Evolutionary conservation across 129 eudicot genomes (phyloP).

Genomic region (Flaveria trinervia): DNA sequence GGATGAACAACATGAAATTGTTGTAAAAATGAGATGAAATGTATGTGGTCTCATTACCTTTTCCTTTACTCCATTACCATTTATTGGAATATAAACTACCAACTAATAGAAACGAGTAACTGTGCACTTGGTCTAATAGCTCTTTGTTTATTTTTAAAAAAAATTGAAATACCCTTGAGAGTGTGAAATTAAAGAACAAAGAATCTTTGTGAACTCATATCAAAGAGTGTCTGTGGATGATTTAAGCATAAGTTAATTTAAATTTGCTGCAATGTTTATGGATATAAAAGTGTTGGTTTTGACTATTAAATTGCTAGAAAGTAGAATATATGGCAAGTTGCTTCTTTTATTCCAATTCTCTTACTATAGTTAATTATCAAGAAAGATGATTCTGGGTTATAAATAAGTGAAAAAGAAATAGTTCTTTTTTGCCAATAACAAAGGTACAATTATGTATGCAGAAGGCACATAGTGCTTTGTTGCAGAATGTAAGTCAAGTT

Average conservation of each 20-base stretch:
- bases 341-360: conserved; percentile 7
- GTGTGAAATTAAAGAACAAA: background rate
- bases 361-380: conserved; percentile 7
- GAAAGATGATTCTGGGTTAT: conserved; percentile 8
- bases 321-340: conserved; percentile 10
- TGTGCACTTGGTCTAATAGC: background rate
- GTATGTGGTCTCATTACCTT: conserved; percentile 8
- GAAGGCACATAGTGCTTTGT: conserved; percentile 28
- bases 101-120: background rate
- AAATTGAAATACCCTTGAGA: background rate
- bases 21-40: conserved; percentile 13
- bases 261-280: background rate
- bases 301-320: conserved; percentile 21
- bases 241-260: background rate
- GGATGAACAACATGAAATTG: conserved; percentile 17
- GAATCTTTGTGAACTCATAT: background rate
- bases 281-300: conserved; percentile 25
- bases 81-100: background rate
- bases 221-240: background rate
- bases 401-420: conserved; percentile 2
- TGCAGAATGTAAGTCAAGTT: conserved; percentile 35
- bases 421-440: conserved; percentile 20
- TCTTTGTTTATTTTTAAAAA: background rate
- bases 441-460: conserved; percentile 24
- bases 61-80: conserved; percentile 4